A percentile compares a stretch with the other conserved stretches of the same genome.
Conservation (phyloP, 192 early-diverging fungal species). For the Backusella westeae region DNA sequence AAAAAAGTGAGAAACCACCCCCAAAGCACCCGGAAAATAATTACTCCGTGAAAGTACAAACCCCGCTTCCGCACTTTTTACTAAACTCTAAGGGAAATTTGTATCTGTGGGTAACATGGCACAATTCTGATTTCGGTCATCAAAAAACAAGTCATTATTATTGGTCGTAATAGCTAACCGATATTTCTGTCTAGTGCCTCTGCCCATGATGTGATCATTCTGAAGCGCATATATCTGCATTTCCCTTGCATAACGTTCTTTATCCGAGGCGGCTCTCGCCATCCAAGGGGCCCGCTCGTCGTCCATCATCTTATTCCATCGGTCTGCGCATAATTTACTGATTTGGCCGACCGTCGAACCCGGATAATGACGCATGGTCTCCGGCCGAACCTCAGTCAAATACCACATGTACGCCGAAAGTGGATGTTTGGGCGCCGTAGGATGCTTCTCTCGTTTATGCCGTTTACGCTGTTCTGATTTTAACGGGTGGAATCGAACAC, state of each 20-base stretch:
- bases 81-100: too few relatives aligned
- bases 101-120: neutral
- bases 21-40: too few relatives aligned
- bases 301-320: conserved; percentile 49
- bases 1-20: too few relatives aligned
- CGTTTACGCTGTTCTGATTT: conserved; percentile 13
- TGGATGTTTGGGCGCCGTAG: conserved; percentile 65
- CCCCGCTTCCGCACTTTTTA: too few relatives aligned
- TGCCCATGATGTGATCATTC: conserved; percentile 15
- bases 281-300: conserved; percentile 51
- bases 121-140: neutral
- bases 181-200: conserved; percentile 31
- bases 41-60: too few relatives aligned
- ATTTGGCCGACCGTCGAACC: conserved; percentile 65
- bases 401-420: conserved; percentile 70
- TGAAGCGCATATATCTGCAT: conserved; percentile 44
- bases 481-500: neutral
- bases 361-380: conserved; percentile 52
- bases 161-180: neutral
- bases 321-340: conserved; percentile 60
- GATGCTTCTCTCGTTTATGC: conserved; percentile 55
- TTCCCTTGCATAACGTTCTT: conserved; percentile 58
- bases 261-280: conserved; percentile 50
- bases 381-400: conserved; percentile 56
- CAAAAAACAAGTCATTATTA: neutral